Percentiles rank a stretch among this genome's conserved stretches.
Conservation (phyloP, 2,329 filamentous ascomycete genomes). For the Alternaria rosae region DNA sequence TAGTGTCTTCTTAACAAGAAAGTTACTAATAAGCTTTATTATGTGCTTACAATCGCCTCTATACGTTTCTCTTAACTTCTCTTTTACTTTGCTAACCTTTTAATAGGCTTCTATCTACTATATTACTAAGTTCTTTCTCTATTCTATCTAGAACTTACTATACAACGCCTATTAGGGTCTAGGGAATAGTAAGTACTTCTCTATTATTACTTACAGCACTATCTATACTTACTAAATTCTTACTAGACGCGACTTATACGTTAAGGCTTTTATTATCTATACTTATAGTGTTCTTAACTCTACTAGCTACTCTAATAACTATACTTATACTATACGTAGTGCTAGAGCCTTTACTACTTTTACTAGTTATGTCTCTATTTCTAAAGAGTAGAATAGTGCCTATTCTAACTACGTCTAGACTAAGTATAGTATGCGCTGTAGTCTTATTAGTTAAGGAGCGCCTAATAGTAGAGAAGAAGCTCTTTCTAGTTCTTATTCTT, state of each 20-base stretch:
- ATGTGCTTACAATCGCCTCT: background rate
- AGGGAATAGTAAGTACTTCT: background rate
- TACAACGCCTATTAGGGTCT: background rate
- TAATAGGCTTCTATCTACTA: no score
- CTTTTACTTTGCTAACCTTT: background rate
- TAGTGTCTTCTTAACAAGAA: background rate
- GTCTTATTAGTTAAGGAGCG: no score
- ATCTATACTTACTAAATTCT: background rate
- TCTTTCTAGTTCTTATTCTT: no score
- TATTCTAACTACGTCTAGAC: background rate
- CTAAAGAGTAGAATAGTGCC: no score
- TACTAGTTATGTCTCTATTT: no score
- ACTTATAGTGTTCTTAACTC: no score
- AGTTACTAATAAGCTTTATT: background rate
- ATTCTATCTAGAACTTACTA: no score
- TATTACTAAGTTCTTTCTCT: no score
- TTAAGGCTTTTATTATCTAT: background rate
- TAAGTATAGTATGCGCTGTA: background rate
- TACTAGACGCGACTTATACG: background rate
- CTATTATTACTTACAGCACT: background rate
- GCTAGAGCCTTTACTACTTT: no score
- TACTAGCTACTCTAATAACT: no score
- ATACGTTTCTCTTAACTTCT: background rate
- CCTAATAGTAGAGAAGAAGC: no score
- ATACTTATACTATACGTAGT: no score